Evolutionary conservation across 2,329 filamentous ascomycete genomes (phyloP).

Genomic region (Sarocladium brachiariae): DNA sequence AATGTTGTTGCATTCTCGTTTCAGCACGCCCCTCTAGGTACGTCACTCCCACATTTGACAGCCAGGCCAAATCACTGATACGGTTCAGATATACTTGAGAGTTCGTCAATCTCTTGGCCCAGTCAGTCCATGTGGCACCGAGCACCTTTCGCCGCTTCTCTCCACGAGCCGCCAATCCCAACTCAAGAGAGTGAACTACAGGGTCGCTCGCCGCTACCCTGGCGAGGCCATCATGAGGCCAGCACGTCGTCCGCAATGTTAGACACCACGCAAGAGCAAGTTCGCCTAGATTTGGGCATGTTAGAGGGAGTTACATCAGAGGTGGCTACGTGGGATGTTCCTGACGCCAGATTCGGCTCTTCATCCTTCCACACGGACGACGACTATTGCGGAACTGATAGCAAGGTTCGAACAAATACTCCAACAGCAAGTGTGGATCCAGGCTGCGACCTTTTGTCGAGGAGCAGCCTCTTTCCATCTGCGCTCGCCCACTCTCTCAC

Average conservation of each 20-base stretch:
- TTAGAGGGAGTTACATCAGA: background rate
- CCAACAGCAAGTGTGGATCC: background rate
- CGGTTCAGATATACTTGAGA: conserved; percentile 58
- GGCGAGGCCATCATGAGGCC: background rate
- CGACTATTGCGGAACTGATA: background rate
- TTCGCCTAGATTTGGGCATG: background rate
- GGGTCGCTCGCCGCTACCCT: background rate
- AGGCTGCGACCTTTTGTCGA: background rate
- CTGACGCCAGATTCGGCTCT: background rate
- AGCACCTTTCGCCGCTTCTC: conserved; percentile 33
- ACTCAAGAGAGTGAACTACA: background rate
- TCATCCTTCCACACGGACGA: background rate
- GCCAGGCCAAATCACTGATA: background rate
- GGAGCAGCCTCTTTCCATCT: conserved; percentile 15
- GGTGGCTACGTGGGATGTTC: background rate
- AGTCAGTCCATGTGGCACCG: conserved; percentile 63
- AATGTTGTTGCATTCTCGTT: conserved; percentile 76
- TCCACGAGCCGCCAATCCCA: conserved; percentile 29
- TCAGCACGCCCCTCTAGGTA: conserved; percentile 75
- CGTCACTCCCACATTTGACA: conserved; percentile 15
- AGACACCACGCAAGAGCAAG: background rate
- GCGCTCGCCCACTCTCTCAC: conserved; percentile 38
- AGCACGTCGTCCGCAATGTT: background rate
- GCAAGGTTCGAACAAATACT: background rate
- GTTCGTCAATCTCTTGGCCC: conserved; percentile 72